These are phyloP conservation scores for Gonium pectorale DNA, from an alignment of 139 green algal species.

Conservation along the genomic window DNA sequence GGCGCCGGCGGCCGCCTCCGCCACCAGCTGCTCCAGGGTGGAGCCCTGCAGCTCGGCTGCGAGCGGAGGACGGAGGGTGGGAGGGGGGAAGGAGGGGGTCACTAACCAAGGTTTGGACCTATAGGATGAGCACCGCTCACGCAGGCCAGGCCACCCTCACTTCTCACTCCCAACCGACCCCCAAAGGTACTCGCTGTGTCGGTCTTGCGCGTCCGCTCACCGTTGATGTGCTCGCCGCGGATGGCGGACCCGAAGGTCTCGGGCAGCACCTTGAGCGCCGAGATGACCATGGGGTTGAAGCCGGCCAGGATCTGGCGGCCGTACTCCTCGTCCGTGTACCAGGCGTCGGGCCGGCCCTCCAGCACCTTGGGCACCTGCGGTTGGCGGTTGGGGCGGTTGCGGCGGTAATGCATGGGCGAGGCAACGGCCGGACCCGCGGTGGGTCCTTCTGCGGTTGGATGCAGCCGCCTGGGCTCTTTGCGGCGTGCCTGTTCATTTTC, in stretches of 20 bases:
- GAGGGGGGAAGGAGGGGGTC: too few relatives aligned
- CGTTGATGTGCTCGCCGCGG: conserved; percentile 42
- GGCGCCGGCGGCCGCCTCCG: conserved; percentile 28
- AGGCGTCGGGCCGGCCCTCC: conserved; percentile 21
- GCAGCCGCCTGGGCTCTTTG: too few relatives aligned
- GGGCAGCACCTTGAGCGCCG: conserved; percentile 42
- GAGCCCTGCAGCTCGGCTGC: conserved; percentile 53
- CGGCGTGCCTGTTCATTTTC: too few relatives aligned
- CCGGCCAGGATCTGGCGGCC: conserved; percentile 59
- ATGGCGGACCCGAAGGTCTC: conserved; percentile 45
- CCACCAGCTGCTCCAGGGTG: conserved; percentile 48
- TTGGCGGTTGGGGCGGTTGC: not conserved
- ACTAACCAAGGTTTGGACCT: too few relatives aligned
- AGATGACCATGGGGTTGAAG: conserved; percentile 50
- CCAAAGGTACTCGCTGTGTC: too few relatives aligned
- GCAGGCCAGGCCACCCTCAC: too few relatives aligned
- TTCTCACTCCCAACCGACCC: too few relatives aligned
- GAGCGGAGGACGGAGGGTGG: too few relatives aligned
- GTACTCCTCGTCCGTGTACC: conserved; percentile 52
- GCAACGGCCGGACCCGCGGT: not conserved
- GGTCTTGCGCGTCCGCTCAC: conserved; percentile 12
- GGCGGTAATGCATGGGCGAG: not conserved
- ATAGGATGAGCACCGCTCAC: too few relatives aligned
- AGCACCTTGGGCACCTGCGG: conserved; percentile 38
- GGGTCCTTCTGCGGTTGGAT: too few relatives aligned